A percentile compares a stretch with the other conserved stretches of the same genome.
These are phyloP conservation scores for Odonthalia washingtoniensis DNA, from an alignment of 31 red algal species.

Conservation along the genomic window DNA sequence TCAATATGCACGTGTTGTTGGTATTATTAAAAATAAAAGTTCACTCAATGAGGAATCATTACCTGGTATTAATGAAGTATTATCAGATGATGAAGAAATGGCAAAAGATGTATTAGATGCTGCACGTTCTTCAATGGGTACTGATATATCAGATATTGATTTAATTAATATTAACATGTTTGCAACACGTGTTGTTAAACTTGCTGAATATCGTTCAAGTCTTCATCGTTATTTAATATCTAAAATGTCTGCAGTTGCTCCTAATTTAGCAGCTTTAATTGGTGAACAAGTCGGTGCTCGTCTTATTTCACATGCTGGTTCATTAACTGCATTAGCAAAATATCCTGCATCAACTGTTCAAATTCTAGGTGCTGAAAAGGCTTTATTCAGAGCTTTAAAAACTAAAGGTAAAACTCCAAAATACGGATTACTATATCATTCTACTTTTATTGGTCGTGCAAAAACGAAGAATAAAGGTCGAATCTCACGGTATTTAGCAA, in stretches of 20 bases:
- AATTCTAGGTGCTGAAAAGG: constrained; percentile 99
- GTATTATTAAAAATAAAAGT: constrained; percentile 74
- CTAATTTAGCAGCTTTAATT: constrained; percentile 88
- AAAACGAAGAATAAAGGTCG: constrained; percentile 95
- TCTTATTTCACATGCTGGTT: constrained; percentile 98
- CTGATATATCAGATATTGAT: constrained; percentile 88
- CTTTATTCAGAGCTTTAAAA: constrained; percentile 96
- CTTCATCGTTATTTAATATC: constrained; percentile 87
- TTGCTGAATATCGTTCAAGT: constrained; percentile 84
- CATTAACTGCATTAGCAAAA: constrained; percentile 93
- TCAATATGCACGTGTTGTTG: constrained; percentile 87
- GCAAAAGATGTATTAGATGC: constrained; percentile 84
- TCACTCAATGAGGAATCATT: constrained; percentile 70
- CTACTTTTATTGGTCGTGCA: constrained; percentile 91
- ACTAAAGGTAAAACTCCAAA: constrained; percentile 98
- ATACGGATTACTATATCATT: constrained; percentile 96
- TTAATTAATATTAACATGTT: constrained; percentile 94
- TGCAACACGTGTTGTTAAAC: constrained; percentile 72
- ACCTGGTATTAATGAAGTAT: constrained; percentile 53
- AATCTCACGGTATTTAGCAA: constrained; percentile 94
- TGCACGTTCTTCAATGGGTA: constrained; percentile 94
- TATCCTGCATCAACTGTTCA: constrained; percentile 98
- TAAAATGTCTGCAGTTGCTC: constrained; percentile 86
- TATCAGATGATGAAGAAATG: constrained; percentile 73
- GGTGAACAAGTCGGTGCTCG: constrained; percentile 95